Evolutionary conservation across 2,329 filamentous ascomycete genomes (phyloP).

Genomic region (Hypomyces rosellus): DNA sequence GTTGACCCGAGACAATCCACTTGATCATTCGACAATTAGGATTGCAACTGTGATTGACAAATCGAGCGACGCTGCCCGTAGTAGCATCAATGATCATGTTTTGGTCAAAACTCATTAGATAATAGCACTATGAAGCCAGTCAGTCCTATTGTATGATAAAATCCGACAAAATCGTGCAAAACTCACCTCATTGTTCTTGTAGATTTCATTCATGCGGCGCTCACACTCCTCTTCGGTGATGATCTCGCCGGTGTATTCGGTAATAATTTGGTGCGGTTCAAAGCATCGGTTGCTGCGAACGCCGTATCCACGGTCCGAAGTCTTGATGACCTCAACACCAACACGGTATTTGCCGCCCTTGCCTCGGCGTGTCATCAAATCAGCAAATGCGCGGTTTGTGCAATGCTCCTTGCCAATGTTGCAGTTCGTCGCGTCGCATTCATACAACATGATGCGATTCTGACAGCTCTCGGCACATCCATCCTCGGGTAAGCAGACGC

Average conservation of each 20-base stretch:
- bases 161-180: constrained; percentile 5
- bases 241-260: constrained; percentile 97
- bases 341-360: constrained; percentile 81
- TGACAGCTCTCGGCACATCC: constrained; percentile 88
- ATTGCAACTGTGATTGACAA: constrained; percentile 95
- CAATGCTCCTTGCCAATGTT: constrained; percentile 67
- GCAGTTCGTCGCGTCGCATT: constrained; percentile 89
- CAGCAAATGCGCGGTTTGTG: constrained; percentile 81
- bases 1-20: constrained; percentile 89
- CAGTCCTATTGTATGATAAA: neutral
- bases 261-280: constrained; percentile 85
- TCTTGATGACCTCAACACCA: constrained; percentile 93
- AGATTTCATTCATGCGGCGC: constrained; percentile 83
- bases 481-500: constrained; percentile 68
- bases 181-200: constrained; percentile 85
- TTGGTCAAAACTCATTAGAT: constrained; percentile 97
- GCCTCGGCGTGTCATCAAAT: constrained; percentile 67
- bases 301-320: constrained; percentile 78
- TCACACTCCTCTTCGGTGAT: constrained; percentile 94
- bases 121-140: constrained; percentile 66
- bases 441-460: constrained; percentile 95
- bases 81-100: constrained; percentile 98
- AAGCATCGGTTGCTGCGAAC: constrained; percentile 88
- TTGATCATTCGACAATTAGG: constrained; percentile 98
- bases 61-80: constrained; percentile 89